These are phyloP conservation scores for Fragaria vesca DNA, from an alignment of 306 rosid genomes.

Conservation along the genomic window DNA sequence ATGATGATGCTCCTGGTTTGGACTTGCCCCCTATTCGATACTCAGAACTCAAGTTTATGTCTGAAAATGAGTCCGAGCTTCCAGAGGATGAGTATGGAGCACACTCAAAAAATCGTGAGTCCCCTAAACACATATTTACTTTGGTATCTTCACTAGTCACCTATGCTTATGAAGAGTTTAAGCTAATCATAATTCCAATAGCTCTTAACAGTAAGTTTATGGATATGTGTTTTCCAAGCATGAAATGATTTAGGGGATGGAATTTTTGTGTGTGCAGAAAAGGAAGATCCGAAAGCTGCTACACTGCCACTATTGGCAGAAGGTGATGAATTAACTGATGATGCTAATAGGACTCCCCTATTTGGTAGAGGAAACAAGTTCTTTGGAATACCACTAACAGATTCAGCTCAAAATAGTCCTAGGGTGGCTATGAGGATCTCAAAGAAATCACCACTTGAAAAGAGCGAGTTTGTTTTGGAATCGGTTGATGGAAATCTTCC, in stretches of 20 bases:
- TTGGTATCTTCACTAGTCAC: not conserved
- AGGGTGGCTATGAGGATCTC: constrained; percentile 47
- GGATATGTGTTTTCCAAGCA: not conserved
- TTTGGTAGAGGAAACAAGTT: constrained; percentile 55
- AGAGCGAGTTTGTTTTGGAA: constrained; percentile 47
- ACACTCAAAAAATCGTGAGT: constrained; percentile 19
- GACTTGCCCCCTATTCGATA: constrained; percentile 50
- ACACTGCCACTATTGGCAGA: constrained; percentile 45
- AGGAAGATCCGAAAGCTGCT: constrained; percentile 49
- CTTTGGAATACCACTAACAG: constrained; percentile 75
- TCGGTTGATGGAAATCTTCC: constrained; percentile 35
- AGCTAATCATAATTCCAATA: not conserved
- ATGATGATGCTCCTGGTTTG: constrained; percentile 29
- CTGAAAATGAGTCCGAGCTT: constrained; percentile 34
- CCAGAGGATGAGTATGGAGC: constrained; percentile 38
- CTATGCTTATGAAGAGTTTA: not conserved
- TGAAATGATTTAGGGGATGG: not conserved
- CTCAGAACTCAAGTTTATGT: constrained; percentile 39
- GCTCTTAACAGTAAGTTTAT: not conserved
- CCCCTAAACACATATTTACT: not conserved
- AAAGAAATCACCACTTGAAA: constrained; percentile 56
- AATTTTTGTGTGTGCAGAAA: constrained; percentile 39
- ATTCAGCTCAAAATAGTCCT: constrained; percentile 64
- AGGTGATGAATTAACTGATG: constrained; percentile 49
- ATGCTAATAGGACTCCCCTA: constrained; percentile 47